Evolutionary conservation across 768 basidiomycete species (phyloP).

Genomic region (Austroboletus eburneus): DNA sequence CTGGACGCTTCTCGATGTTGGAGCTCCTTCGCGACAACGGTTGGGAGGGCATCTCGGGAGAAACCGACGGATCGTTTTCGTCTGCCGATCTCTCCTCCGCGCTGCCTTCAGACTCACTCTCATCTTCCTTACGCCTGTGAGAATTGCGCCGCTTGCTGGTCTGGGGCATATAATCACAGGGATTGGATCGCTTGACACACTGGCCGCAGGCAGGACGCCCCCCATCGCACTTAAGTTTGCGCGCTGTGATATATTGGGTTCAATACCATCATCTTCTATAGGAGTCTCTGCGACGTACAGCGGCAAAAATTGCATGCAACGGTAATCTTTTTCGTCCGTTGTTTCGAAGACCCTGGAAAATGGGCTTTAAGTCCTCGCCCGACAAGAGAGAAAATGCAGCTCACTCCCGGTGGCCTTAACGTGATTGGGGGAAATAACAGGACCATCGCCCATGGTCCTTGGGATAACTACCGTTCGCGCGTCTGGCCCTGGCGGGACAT

Average conservation of each 20-base stretch:
- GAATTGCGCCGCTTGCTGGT: conserved; percentile 71
- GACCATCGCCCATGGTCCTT: conserved; percentile 38
- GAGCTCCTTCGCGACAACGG: conserved; percentile 35
- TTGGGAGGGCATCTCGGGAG: conserved; percentile 42
- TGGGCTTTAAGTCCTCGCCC: conserved; percentile 13
- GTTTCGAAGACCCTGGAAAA: conserved; percentile 52
- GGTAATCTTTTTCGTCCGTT: conserved; percentile 79
- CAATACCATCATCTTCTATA: conserved; percentile 12
- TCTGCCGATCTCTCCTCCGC: conserved; percentile 57
- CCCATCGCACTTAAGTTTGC: conserved; percentile 87
- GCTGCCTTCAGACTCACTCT: conserved; percentile 56
- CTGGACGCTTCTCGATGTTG: conserved; percentile 33
- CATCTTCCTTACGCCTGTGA: conserved; percentile 60
- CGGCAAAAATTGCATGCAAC: conserved; percentile 91
- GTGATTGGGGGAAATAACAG: conserved; percentile 24
- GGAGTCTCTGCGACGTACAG: conserved; percentile 48
- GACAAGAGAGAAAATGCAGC: conserved; percentile 16
- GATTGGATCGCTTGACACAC: conserved; percentile 71
- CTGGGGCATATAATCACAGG: conserved; percentile 75
- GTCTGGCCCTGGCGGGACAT: conserved; percentile 43
- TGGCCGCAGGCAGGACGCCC: conserved; percentile 79
- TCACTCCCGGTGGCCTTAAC: conserved; percentile 36
- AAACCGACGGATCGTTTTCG: conserved; percentile 49
- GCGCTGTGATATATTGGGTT: conserved; percentile 45
- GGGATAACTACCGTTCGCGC: conserved; percentile 40